Evolutionary conservation across 768 basidiomycete genomes (phyloP).

Genomic region (Cyathus striatus): DNA sequence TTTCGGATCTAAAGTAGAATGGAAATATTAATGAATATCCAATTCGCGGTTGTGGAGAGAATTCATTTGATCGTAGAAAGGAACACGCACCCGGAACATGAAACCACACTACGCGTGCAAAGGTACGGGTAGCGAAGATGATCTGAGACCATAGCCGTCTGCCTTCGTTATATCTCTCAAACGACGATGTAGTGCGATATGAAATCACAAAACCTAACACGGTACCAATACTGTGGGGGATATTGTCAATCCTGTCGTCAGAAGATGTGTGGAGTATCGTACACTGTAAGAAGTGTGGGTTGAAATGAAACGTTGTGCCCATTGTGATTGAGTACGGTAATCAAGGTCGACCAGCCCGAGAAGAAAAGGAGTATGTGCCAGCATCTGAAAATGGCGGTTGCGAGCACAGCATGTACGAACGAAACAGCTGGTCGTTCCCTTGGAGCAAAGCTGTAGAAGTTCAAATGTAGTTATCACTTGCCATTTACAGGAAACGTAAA

Average conservation of each 20-base stretch:
- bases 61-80: constrained; percentile 15
- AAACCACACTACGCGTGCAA: constrained; percentile 66
- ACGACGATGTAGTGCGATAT: constrained; percentile 67
- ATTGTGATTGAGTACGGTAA: constrained; percentile 39
- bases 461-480: no score
- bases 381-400: background rate
- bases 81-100: constrained; percentile 43
- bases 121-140: constrained; percentile 48
- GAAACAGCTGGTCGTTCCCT: background rate
- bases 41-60: background rate
- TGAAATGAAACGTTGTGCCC: constrained; percentile 35
- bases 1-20: constrained; percentile 13
- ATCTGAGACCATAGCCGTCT: constrained; percentile 66
- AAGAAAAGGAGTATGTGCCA: background rate
- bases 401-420: background rate
- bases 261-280: constrained; percentile 12
- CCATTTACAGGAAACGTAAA: no score
- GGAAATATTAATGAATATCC: background rate
- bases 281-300: constrained; percentile 66
- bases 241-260: constrained; percentile 2
- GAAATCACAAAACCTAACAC: constrained; percentile 74
- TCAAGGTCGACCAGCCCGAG: constrained; percentile 43
- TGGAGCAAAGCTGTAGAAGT: background rate
- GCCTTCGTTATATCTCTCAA: constrained; percentile 73
- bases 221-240: constrained; percentile 44